Percentiles rank a stretch among this genome's conserved stretches.
phyloP scores from a whole-genome alignment of 768 basidiomycete genomes.

The Serpula lacrymans region DNA sequence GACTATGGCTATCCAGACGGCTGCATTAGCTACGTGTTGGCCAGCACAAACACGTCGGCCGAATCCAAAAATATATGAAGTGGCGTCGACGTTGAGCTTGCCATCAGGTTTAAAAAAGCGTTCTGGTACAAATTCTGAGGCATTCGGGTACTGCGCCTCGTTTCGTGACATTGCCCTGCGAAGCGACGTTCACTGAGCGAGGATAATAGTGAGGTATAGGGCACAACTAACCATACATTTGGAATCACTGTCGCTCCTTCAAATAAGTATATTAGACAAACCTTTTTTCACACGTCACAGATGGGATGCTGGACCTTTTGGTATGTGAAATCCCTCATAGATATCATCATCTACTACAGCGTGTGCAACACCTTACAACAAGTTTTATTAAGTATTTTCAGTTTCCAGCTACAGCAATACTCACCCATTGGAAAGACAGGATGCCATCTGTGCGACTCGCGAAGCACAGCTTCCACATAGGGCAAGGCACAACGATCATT shows the following conservation, averaged over 20 bases:
- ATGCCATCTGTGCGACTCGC: conserved; percentile 12
- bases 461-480: conserved; percentile 14
- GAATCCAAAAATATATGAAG: not conserved
- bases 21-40: conserved; percentile 27
- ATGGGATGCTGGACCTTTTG: conserved; percentile 4
- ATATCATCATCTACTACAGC: conserved; percentile 27
- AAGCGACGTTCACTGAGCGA: not conserved
- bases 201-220: not conserved
- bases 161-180: conserved; percentile 37
- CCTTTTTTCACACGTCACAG: not conserved
- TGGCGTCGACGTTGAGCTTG: not conserved
- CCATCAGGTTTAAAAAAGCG: conserved; percentile 18
- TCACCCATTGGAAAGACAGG: conserved; percentile 9
- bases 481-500: conserved; percentile 9
- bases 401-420: not conserved
- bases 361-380: conserved; percentile 36
- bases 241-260: not conserved
- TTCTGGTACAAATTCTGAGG: conserved; percentile 29
- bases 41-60: conserved; percentile 11
- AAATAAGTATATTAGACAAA: not conserved
- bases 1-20: conserved; percentile 27
- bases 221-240: not conserved
- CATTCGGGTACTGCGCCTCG: conserved; percentile 26
- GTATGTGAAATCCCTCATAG: conserved; percentile 30
- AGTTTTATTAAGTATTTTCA: not conserved